These are phyloP conservation scores for Solanum medicagineum DNA, from an alignment of 257 asterid genomes.

Conservation along the genomic window DNA sequence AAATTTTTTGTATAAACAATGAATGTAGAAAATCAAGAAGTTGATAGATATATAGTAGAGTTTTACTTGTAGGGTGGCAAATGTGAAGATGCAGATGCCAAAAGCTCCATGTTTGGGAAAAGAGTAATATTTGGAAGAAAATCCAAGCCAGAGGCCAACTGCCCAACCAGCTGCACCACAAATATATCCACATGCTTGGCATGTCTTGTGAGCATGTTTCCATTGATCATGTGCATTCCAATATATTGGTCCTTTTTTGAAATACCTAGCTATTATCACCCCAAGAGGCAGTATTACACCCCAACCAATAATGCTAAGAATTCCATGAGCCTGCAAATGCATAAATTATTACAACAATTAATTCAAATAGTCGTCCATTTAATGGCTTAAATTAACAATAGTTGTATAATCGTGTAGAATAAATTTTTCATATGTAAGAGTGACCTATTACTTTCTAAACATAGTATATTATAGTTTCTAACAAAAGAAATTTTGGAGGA, in stretches of 20 bases:
- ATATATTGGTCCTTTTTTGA: not conserved
- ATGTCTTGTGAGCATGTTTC: slow-evolving; percentile 17
- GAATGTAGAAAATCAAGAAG: not conserved
- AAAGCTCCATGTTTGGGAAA: slow-evolving; percentile 25
- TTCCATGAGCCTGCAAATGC: slow-evolving; percentile 41
- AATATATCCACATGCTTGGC: slow-evolving; percentile 38
- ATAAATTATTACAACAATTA: not conserved
- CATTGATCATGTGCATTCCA: slow-evolving; percentile 6
- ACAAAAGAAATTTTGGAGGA: not conserved
- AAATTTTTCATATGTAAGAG: not conserved
- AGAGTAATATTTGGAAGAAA: slow-evolving; percentile 15
- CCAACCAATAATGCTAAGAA: slow-evolving; percentile 49
- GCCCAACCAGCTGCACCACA: slow-evolving; percentile 35
- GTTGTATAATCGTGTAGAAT: not conserved
- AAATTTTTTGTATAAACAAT: too few relatives aligned
- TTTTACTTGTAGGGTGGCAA: slow-evolving; percentile 46
- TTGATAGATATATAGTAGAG: not conserved
- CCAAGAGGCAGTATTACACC: slow-evolving; percentile 51
- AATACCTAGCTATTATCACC: slow-evolving; percentile 46
- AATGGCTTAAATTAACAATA: not conserved
- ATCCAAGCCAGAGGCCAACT: slow-evolving; percentile 43
- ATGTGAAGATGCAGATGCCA: slow-evolving; percentile 29
- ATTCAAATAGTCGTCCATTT: not conserved
- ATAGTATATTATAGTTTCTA: not conserved
- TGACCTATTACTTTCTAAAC: not conserved